phyloP scores from a whole-genome alignment of 192 early-diverging fungal species.

The Powellomyces hirtus region DNA sequence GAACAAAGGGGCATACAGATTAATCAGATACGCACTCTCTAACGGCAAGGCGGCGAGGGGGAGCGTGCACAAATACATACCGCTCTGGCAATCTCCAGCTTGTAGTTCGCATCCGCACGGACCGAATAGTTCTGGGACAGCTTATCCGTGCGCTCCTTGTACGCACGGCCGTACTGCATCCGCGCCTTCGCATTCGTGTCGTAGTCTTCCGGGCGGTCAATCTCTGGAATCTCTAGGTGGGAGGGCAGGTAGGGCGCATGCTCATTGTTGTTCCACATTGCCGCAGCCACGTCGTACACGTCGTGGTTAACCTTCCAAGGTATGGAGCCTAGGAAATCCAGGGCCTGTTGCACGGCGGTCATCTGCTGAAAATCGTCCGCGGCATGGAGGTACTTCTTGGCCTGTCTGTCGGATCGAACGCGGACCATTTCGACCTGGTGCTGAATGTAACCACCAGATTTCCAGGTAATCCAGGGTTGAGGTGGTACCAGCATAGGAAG shows the following conservation, averaged over 20 bases:
- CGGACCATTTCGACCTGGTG: slow-evolving; percentile 74
- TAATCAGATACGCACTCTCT: neutral
- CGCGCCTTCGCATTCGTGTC: slow-evolving; percentile 44
- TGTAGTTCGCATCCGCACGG: slow-evolving; percentile 91
- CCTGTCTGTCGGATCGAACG: slow-evolving; percentile 63
- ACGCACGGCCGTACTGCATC: slow-evolving; percentile 35
- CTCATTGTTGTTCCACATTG: slow-evolving; percentile 86
- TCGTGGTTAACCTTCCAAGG: slow-evolving; percentile 85
- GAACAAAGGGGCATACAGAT: neutral
- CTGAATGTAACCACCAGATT: slow-evolving; percentile 83
- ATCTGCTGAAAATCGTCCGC: slow-evolving; percentile 78
- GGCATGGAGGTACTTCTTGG: slow-evolving; percentile 70
- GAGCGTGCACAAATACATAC: slow-evolving; percentile 42
- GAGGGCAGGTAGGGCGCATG: slow-evolving; percentile 66
- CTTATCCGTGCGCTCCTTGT: slow-evolving; percentile 29
- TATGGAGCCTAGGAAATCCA: slow-evolving; percentile 86
- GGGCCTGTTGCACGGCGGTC: slow-evolving; percentile 62
- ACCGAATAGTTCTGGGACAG: slow-evolving; percentile 70
- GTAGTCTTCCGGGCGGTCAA: slow-evolving; percentile 48
- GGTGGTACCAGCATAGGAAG: slow-evolving; percentile 94
- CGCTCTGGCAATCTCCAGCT: slow-evolving; percentile 89
- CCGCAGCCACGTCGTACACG: slow-evolving; percentile 74
- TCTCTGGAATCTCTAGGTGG: slow-evolving; percentile 1
- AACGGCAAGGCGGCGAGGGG: neutral
- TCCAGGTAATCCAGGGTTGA: slow-evolving; percentile 83